Evolutionary conservation across 495 filamentous ascomycete genomes (phyloP).

Genomic region (Hyaloscypha bicolor): DNA sequence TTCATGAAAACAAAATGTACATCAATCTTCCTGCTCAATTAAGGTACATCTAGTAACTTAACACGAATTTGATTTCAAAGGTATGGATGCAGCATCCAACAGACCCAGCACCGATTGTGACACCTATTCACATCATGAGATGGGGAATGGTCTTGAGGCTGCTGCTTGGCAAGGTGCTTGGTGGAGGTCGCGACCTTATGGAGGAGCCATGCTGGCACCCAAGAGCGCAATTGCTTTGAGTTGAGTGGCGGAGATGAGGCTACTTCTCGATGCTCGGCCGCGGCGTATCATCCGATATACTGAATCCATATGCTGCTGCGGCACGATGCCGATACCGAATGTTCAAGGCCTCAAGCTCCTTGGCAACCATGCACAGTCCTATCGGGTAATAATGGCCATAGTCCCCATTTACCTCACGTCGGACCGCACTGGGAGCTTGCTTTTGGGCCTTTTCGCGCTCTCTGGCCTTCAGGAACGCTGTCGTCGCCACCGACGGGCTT

Average conservation of each 20-base stretch:
- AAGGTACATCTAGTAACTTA: too few relatives aligned
- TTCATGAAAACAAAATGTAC: too few relatives aligned
- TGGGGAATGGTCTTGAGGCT: too few relatives aligned
- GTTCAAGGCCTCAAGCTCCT: background rate
- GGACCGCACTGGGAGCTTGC: background rate
- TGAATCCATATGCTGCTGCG: background rate
- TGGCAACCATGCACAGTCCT: background rate
- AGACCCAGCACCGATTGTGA: too few relatives aligned
- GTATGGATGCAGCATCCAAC: too few relatives aligned
- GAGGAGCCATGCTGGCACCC: background rate
- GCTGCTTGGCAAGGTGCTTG: too few relatives aligned
- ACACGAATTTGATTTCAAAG: too few relatives aligned
- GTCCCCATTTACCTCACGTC: background rate
- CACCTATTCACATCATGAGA: too few relatives aligned
- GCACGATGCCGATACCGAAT: background rate
- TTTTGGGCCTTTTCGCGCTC: background rate
- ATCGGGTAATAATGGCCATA: background rate
- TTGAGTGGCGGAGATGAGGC: background rate
- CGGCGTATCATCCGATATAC: background rate
- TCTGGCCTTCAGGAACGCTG: background rate
- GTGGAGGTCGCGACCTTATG: background rate
- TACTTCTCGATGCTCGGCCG: background rate
- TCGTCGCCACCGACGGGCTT: background rate
- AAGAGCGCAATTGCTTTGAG: background rate
- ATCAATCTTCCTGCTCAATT: too few relatives aligned